phyloP scores from a whole-genome alignment of 1,139 yeast species.

The Sugiyamaella grinbergsii region DNA sequence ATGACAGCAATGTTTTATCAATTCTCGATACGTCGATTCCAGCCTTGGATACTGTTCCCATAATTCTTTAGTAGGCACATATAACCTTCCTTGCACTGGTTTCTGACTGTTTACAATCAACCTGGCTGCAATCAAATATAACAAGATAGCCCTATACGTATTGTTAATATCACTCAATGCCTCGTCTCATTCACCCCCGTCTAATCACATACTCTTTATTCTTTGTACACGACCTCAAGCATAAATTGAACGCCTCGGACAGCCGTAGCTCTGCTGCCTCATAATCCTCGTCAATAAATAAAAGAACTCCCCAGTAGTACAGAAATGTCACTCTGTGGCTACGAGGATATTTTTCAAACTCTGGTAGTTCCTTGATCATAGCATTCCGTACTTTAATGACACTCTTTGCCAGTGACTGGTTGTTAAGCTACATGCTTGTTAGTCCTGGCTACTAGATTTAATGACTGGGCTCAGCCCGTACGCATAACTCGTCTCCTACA shows the following conservation, averaged over 20 bases:
- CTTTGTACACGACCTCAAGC: constrained; percentile 34
- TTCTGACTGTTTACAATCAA: constrained; percentile 33
- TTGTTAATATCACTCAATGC: no score
- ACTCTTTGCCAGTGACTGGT: constrained; percentile 75
- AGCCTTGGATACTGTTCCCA: constrained; percentile 53
- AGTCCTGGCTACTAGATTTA: no score
- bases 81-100: neutral
- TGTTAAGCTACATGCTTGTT: constrained; percentile 48
- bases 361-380: constrained; percentile 56
- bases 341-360: constrained; percentile 49
- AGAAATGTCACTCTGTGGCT: constrained; percentile 61
- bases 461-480: neutral
- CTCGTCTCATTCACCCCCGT: no score
- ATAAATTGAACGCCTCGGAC: constrained; percentile 50
- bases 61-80: constrained; percentile 45
- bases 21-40: constrained; percentile 49
- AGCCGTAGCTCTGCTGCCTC: constrained; percentile 53
- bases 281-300: constrained; percentile 65
- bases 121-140: constrained; percentile 44
- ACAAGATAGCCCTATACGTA: constrained; percentile 35
- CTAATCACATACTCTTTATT: constrained; percentile 41
- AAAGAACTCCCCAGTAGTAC: constrained; percentile 66
- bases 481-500: neutral
- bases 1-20: constrained; percentile 52
- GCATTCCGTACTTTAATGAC: constrained; percentile 71